Base-by-base conservation (phyloP, 805 yeast species). In the Schwanniomyces yamadae region DNA sequence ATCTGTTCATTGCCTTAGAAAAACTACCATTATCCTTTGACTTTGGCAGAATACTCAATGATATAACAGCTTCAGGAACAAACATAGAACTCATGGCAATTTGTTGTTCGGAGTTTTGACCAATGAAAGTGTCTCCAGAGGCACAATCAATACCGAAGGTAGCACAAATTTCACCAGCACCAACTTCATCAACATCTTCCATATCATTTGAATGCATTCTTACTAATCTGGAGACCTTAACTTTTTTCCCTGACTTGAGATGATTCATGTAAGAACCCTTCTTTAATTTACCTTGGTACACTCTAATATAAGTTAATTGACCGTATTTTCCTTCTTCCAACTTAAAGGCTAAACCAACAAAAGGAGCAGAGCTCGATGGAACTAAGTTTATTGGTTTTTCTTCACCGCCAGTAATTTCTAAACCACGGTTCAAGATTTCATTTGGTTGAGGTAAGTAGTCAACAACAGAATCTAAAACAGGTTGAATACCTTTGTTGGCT, bases 111-210 rank as follows among this genome's bases (percentile, higher is more conserved):
- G 61, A 46, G 38, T 57, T 59, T 36, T 93, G 95, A 48, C 87
- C 95, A 30, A 95, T 83, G 64, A 93, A 93, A 10, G 98, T 88
- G 57, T 93, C 99, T 56, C 99, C 99, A 10, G 99, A 93, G 8
- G 98, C 82, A 75, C 99, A 93, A 63, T 93, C 99, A 50, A 93
- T 86, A 67, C 99, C 99, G 54, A 93, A 93, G 40, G 98, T 91
- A 37, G 99, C 99, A 71, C 99, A 93, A 53, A 93, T 93, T 70
- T 93, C 99, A 61, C 99, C 99, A 20, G 98, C 91, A 15, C 91
- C 93, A 55, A 88, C 83, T 67, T 90, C 97, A 32, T 82, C 85
- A 33, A 88, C 93, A 59, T 93, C 99, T 71, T 93, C 99, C 98
- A 93, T 90, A 60, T 93, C 99, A 45, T 90, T 87, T 19, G 97